Evolutionary conservation across 139 green algal genomes (phyloP).

Genomic region (Mychonastes homosphaera): DNA sequence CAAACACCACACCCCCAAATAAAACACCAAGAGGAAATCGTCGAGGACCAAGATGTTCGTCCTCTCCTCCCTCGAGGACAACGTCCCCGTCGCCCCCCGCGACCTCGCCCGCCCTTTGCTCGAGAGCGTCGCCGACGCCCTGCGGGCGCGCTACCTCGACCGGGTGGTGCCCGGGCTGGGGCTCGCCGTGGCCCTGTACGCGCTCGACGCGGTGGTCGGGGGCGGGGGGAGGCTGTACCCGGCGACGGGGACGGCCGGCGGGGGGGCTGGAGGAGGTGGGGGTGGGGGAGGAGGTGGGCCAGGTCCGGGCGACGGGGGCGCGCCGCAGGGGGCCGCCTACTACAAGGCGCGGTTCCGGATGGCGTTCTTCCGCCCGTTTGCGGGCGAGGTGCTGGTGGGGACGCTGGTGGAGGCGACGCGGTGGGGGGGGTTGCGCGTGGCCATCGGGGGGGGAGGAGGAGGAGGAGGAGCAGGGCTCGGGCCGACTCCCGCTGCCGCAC

Average conservation of each 20-base stretch:
- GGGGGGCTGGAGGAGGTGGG: neutral
- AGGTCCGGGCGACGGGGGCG: slow-evolving; percentile 70
- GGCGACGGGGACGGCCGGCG: neutral
- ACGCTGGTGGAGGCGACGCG: too few species aligned
- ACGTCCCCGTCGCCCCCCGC: slow-evolving; percentile 55
- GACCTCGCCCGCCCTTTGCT: slow-evolving; percentile 54
- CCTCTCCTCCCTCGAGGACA: slow-evolving; percentile 50
- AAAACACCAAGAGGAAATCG: too few species aligned
- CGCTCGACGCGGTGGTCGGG: neutral
- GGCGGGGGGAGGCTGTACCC: neutral
- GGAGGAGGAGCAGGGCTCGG: too few species aligned
- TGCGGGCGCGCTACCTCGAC: slow-evolving; percentile 64
- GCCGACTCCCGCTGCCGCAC: too few species aligned
- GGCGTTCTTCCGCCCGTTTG: slow-evolving; percentile 84
- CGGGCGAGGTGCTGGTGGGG: slow-evolving; percentile 71
- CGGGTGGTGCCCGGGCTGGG: slow-evolving; percentile 67
- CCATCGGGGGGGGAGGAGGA: too few species aligned
- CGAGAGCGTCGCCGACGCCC: slow-evolving; percentile 51
- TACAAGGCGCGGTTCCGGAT: slow-evolving; percentile 65
- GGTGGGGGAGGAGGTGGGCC: slow-evolving; percentile 41
- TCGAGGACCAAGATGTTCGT: too few species aligned
- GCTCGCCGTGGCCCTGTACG: slow-evolving; percentile 77
- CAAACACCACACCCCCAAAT: too few species aligned
- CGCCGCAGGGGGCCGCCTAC: slow-evolving; percentile 61
- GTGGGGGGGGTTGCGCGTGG: too few species aligned